Base-by-base conservation (phyloP, 1,139 yeast genomes). In the Zhuliangozyma blackwelliae region DNA sequence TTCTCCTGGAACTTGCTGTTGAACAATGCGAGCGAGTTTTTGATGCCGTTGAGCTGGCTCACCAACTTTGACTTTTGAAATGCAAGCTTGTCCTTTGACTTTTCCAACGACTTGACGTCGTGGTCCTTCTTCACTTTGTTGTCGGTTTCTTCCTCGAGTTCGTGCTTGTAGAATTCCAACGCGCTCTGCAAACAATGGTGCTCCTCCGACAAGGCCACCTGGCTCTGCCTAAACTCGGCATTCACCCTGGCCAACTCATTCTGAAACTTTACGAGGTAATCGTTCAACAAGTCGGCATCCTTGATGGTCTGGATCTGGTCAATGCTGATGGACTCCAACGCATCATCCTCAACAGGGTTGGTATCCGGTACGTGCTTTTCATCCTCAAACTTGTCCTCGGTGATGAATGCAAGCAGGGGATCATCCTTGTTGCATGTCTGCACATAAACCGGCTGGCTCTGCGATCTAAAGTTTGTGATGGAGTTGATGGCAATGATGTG, bases 401-500 rank as follows among this genome's bases (percentile, higher is more conserved):
- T 35, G 10, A 39, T 35, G 22, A 40, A 25, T 8, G 36, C 36
- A 8, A 36, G 31, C 28, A 41, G 44, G 23, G 38, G 35, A 12
- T 38, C 39, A 5, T 36, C 32, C 26, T 38, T 44, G 31, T 39
- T 39, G 25, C 36, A 46, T 20, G 50, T 42, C 31, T 48, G 49
- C 6, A 45, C 41, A 20, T 34, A 65, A 1, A 68, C 63, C 0
- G 72, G 58, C 11, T 51, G 46, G 11, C 68, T 59, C 41, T 63
- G 64, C 2, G 71, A 59, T 26, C 65, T 48, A 47, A 65, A 70
- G 39, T 63, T 61, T 38, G 65, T 64, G 27, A 58, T 37, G 23
- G 63, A 52, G 41, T 70, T 68, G 27, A 67, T 57, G 6, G 74
- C 74, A 12, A 67, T 51, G 26, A 70, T 58, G 39, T 65, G 69